Conservation (phyloP, 192 early-diverging fungal genomes). For the Coemansia sp. region DNA sequence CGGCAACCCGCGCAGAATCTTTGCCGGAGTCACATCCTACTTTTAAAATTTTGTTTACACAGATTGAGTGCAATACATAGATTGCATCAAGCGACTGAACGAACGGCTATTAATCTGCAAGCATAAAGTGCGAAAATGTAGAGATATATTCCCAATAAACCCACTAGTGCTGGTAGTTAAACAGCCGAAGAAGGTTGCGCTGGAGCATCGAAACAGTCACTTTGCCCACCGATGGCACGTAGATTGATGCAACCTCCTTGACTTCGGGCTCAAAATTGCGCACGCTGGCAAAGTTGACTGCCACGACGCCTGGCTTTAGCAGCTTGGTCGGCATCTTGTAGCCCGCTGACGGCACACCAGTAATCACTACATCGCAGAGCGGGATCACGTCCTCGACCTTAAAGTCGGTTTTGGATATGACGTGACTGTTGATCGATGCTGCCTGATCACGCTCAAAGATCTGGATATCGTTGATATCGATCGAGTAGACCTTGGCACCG, state of each 20-base stretch:
- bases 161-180: slow-evolving; percentile 61
- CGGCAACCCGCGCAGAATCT: slow-evolving; percentile 50
- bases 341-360: slow-evolving; percentile 84
- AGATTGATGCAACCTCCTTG: slow-evolving; percentile 91
- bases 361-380: slow-evolving; percentile 95
- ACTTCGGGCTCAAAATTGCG: slow-evolving; percentile 95
- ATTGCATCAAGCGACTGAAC: no score
- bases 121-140: background rate
- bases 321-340: slow-evolving; percentile 85
- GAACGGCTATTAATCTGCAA: no score
- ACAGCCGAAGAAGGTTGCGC: slow-evolving; percentile 88
- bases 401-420: slow-evolving; percentile 62
- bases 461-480: slow-evolving; percentile 88
- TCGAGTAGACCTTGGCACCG: slow-evolving; percentile 94
- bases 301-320: slow-evolving; percentile 95
- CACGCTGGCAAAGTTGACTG: slow-evolving; percentile 96
- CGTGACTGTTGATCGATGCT: slow-evolving; percentile 64
- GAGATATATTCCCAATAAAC: slow-evolving; percentile 1
- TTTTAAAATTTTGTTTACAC: slow-evolving; percentile 15
- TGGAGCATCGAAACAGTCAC: slow-evolving; percentile 99
- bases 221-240: slow-evolving; percentile 94
- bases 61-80: no score
- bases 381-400: slow-evolving; percentile 78
- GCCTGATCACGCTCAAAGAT: slow-evolving; percentile 70
- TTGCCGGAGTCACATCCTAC: slow-evolving; percentile 40